phyloP scores from a whole-genome alignment of 176 grass and related monocot genomes.

The Phragmites australis region DNA sequence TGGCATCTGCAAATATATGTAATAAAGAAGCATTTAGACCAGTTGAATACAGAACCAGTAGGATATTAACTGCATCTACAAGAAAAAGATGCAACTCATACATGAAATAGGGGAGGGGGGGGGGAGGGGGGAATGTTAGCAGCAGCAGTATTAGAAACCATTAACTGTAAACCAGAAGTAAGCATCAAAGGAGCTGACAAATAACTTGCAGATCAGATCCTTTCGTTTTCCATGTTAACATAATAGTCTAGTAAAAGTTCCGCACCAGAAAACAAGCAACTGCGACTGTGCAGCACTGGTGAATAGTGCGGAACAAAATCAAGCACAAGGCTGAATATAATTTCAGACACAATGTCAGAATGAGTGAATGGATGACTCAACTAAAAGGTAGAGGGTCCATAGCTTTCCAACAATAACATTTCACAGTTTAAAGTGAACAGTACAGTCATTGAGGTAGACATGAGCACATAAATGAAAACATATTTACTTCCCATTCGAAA shows the following conservation, averaged over 20 bases:
- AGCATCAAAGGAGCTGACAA: not conserved
- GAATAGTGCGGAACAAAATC: conserved; percentile 20
- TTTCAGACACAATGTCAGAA: conserved; percentile 2
- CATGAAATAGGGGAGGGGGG: not conserved
- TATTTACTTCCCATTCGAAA: not conserved
- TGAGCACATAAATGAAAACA: conserved; percentile 11
- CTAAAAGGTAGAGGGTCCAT: not conserved
- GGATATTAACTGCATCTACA: conserved; percentile 9
- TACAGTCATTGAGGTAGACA: not conserved
- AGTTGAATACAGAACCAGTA: not conserved
- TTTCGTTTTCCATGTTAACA: conserved; percentile 2
- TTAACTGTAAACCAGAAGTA: not conserved
- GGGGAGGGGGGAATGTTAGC: conserved; percentile 15
- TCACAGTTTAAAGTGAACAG: not conserved
- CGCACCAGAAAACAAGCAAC: conserved; percentile 17
- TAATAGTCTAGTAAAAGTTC: conserved; percentile 14
- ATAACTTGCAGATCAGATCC: conserved; percentile 12
- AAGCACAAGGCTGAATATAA: conserved; percentile 7
- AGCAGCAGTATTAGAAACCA: conserved; percentile 22
- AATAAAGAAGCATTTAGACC: conserved; percentile 23
- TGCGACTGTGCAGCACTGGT: not conserved
- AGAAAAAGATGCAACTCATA: not conserved
- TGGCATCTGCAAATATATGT: conserved; percentile 33
- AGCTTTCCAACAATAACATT: conserved; percentile 18
- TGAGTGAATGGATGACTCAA: conserved; percentile 6